phyloP scores from a whole-genome alignment of 169 alveolate species.

The Cryptosporidium sp. region DNA sequence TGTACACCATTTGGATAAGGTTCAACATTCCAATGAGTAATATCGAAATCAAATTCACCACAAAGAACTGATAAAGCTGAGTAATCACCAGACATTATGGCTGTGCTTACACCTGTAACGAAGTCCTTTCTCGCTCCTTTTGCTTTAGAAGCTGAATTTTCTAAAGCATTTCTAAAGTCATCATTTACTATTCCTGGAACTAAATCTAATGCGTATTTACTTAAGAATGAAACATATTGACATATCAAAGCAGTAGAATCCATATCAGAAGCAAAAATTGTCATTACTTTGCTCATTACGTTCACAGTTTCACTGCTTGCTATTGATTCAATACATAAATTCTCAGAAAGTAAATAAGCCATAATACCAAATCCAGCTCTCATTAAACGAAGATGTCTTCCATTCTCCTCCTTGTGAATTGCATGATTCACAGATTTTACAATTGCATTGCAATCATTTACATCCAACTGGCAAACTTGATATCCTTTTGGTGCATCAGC shows the following conservation, averaged over 20 bases:
- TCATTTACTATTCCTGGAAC: slow-evolving; percentile 50
- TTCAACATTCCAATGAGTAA: slow-evolving; percentile 91
- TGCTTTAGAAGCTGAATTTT: slow-evolving; percentile 34
- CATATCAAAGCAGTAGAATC: slow-evolving; percentile 50
- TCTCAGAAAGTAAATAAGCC: slow-evolving; percentile 80
- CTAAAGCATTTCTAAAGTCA: slow-evolving; percentile 41
- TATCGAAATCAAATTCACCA: slow-evolving; percentile 82
- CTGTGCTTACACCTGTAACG: slow-evolving; percentile 30
- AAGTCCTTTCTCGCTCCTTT: slow-evolving; percentile 57
- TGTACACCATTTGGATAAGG: slow-evolving; percentile 94
- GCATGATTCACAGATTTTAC: slow-evolving; percentile 48
- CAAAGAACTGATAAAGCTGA: slow-evolving; percentile 21
- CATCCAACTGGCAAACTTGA: slow-evolving; percentile 70
- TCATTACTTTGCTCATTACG: slow-evolving; percentile 78
- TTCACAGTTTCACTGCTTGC: slow-evolving; percentile 79
- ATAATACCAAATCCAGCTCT: slow-evolving; percentile 81
- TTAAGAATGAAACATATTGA: slow-evolving; percentile 19
- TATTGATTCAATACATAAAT: slow-evolving; percentile 80
- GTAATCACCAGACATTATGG: slow-evolving; percentile 28
- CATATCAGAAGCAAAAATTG: slow-evolving; percentile 78
- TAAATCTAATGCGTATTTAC: slow-evolving; percentile 41
- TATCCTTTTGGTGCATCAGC: slow-evolving; percentile 75
- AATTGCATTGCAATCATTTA: slow-evolving; percentile 49
- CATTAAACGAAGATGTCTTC: slow-evolving; percentile 82
- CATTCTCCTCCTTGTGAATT: slow-evolving; percentile 78